Conservation (phyloP, 768 basidiomycete species). For the Royoungia palumana region DNA sequence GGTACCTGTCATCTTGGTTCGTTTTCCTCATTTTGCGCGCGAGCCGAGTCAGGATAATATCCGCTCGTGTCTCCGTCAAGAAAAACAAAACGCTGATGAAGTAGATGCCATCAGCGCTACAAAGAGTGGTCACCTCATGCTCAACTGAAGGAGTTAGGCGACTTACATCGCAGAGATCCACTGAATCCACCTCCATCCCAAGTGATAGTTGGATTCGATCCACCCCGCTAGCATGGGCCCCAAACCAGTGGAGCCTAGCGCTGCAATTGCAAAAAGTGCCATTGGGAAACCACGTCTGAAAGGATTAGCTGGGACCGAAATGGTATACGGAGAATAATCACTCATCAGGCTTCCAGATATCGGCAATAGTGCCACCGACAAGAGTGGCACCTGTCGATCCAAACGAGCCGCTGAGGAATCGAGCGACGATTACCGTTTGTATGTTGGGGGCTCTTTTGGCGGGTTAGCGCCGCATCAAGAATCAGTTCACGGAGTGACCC, state of each 20-base stretch:
- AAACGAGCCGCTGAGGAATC: conserved; percentile 64
- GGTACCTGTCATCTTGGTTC: conserved; percentile 61
- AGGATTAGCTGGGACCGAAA: conserved; percentile 8
- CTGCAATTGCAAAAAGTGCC: conserved; percentile 64
- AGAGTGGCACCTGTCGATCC: conserved; percentile 70
- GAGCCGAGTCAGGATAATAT: conserved; percentile 63
- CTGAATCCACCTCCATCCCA: conserved; percentile 82
- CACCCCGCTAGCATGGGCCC: conserved; percentile 65
- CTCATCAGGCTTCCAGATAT: conserved; percentile 65
- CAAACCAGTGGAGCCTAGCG: conserved; percentile 58
- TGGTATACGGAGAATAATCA: conserved; percentile 28
- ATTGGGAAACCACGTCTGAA: conserved; percentile 73
- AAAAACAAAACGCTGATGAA: conserved; percentile 48
- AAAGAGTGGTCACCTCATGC: not conserved
- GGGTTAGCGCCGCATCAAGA: conserved; percentile 3
- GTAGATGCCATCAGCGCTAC: conserved; percentile 52
- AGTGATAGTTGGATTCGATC: conserved; percentile 54
- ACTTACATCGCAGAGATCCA: conserved; percentile 70
- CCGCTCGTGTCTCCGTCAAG: conserved; percentile 70
- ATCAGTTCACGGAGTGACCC: conserved; percentile 4
- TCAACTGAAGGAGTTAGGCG: not conserved
- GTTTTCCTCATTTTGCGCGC: conserved; percentile 63
- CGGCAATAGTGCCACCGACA: conserved; percentile 72
- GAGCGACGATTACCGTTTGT: conserved; percentile 59
- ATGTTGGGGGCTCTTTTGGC: conserved; percentile 40